Conservation (phyloP, 2,329 filamentous ascomycete genomes). For the Venturia asperata region DNA sequence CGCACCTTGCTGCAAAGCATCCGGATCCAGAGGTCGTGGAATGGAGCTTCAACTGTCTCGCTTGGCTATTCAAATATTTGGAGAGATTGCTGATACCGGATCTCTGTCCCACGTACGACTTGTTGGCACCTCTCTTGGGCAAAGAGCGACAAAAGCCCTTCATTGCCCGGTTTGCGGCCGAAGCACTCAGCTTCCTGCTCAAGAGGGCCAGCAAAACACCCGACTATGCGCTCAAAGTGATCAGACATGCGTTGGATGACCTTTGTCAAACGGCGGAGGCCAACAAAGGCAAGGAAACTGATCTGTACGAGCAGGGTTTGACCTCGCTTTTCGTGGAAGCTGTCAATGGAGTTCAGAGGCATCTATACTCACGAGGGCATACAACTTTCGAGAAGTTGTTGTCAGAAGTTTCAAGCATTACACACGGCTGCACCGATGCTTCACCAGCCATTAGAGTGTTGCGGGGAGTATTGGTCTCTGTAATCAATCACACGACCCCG, state of each 20-base stretch:
- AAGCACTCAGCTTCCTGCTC: constrained; percentile 88
- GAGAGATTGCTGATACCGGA: constrained; percentile 81
- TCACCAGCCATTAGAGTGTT: constrained; percentile 52
- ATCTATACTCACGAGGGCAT: constrained; percentile 51
- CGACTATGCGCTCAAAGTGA: constrained; percentile 42
- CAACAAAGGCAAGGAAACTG: constrained; percentile 49
- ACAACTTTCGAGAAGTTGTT: constrained; percentile 49
- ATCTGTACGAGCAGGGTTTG: constrained; percentile 74
- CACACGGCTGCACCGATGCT: not conserved
- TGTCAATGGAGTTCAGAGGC: constrained; percentile 54
- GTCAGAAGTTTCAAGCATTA: constrained; percentile 21
- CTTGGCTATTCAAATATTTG: constrained; percentile 96
- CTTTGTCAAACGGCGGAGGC: constrained; percentile 44
- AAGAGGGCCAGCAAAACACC: constrained; percentile 60
- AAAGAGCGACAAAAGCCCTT: constrained; percentile 75
- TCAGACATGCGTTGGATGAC: constrained; percentile 65
- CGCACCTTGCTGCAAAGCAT: constrained; percentile 68
- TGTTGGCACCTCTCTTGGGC: constrained; percentile 78
- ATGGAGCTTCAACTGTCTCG: constrained; percentile 90
- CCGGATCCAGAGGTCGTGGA: constrained; percentile 85
- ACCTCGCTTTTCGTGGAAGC: constrained; percentile 91
- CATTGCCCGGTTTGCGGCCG: constrained; percentile 85
- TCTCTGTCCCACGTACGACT: constrained; percentile 72
- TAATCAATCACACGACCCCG: constrained; percentile 72
- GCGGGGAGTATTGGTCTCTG: constrained; percentile 68